Evolutionary conservation across 1,139 yeast genomes (phyloP), one percentile per base, ranked within the genome.

Genomic region (Geotrichum histeridarum): DNA sequence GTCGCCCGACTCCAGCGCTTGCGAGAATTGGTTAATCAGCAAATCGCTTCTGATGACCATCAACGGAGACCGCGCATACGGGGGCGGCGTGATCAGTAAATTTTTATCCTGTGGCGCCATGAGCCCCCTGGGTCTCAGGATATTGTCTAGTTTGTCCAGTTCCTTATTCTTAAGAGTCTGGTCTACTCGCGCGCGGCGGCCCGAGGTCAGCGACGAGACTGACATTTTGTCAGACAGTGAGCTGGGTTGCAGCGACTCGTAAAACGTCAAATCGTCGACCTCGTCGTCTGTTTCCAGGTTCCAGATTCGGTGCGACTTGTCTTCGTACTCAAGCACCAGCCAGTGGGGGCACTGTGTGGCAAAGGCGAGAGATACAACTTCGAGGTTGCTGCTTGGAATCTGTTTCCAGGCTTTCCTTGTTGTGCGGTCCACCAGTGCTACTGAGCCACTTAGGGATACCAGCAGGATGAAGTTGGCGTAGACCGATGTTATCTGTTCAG

Each of bases 361-460:
- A 27, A 53, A 53, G 2, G 55, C 43, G n/a, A 62, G 47, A 3
- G 46, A 18, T 2, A 43, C 43, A 22, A 64, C 50, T 4, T 54
- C 54, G n/a, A 58, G 48, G 36, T 57, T 57, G 42, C 60, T 57
- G 17, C 67, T 65, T 1, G 67, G 65, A 1, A 63, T 55, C 12
- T 51, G 51, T 6, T 47, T 38, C 51, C 47, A 48, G 4, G 55
- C 50, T 2, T 50, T 39, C 14, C 56, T 57, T 4, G 55, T 45
- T 7, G 32, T 27, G 17, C 56, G 46, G 45, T 62, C 62, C 8
- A 61, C 53, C n/a, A 62, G 46, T 12, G 60, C 61, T 17, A 63
- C 53, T 2, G 62, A 55, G 31, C 60, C 57, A 43, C 57, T 55
- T 11, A 54, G 51, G 2, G 66, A 63, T 8, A 58, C 50, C 0